Evolutionary conservation across 164 flowering plant species (phyloP).

Genomic region (Houttuynia cordata): DNA sequence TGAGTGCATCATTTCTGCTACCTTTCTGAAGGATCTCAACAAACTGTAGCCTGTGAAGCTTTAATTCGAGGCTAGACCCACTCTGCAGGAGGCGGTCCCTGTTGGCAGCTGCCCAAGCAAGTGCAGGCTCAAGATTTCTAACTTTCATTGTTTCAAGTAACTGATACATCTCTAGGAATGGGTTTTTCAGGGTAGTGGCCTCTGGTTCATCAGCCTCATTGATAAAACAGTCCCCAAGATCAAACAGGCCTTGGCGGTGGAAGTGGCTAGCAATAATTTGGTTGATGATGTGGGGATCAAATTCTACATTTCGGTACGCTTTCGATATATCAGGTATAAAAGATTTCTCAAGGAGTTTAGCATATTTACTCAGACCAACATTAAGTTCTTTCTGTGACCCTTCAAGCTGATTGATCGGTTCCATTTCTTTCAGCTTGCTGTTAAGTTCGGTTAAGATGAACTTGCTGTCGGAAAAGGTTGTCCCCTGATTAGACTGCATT

Average conservation of each 20-base stretch:
- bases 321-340: slow-evolving; percentile 71
- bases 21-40: slow-evolving; percentile 51
- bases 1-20: slow-evolving; percentile 40
- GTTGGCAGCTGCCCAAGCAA: slow-evolving; percentile 49
- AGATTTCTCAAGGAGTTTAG: slow-evolving; percentile 55
- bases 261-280: slow-evolving; percentile 67
- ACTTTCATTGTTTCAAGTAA: slow-evolving; percentile 54
- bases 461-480: slow-evolving; percentile 20
- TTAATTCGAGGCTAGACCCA: slow-evolving; percentile 54
- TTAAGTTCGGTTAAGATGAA: slow-evolving; percentile 39
- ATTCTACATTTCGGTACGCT: slow-evolving; percentile 63
- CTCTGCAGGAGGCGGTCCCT: slow-evolving; percentile 35
- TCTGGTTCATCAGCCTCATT: slow-evolving; percentile 47
- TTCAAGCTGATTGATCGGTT: slow-evolving; percentile 44
- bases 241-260: slow-evolving; percentile 63
- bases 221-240: slow-evolving; percentile 58
- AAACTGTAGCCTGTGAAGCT: slow-evolving; percentile 59
- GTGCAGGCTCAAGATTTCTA: slow-evolving; percentile 56
- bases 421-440: slow-evolving; percentile 30
- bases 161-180: slow-evolving; percentile 52
- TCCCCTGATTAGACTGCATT: slow-evolving; percentile 21
- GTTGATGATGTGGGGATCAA: slow-evolving; percentile 44
- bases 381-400: slow-evolving; percentile 64
- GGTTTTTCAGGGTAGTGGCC: slow-evolving; percentile 24
- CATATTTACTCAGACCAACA: slow-evolving; percentile 47